Evolutionary conservation across 2,329 filamentous ascomycete species (phyloP).

Genomic region (Xylariaceae sp.): DNA sequence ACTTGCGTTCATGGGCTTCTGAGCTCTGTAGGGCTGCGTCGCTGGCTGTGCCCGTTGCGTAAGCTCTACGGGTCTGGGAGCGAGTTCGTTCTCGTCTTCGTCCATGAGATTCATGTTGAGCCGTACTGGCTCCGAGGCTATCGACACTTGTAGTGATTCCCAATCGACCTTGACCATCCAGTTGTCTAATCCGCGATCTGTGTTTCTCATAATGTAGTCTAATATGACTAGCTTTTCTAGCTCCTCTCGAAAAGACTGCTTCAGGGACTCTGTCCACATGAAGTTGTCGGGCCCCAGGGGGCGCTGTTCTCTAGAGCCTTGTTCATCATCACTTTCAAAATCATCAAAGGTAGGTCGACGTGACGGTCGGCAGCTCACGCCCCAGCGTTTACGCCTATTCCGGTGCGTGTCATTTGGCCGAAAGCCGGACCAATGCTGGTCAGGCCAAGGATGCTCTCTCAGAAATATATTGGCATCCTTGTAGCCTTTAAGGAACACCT

Average conservation of each 20-base stretch:
- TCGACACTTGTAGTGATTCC: conserved; percentile 73
- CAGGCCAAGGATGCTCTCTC: conserved; percentile 93
- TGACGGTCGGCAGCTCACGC: conserved; percentile 70
- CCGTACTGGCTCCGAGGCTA: conserved; percentile 73
- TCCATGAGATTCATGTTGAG: conserved; percentile 56
- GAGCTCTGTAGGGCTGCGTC: conserved; percentile 64
- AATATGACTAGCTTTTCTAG: conserved; percentile 95
- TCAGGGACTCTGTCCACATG: conserved; percentile 80
- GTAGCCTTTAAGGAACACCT: conserved; percentile 94
- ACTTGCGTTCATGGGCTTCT: conserved; percentile 80
- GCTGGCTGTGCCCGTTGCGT: conserved; percentile 37
- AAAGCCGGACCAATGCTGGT: conserved; percentile 71
- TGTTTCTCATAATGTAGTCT: conserved; percentile 99
- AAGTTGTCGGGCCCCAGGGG: conserved; percentile 53
- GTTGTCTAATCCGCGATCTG: conserved; percentile 91
- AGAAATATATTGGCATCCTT: conserved; percentile 96
- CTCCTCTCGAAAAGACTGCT: conserved; percentile 90
- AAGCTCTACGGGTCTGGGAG: conserved; percentile 58
- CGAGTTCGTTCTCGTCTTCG: conserved; percentile 43
- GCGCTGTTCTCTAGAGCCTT: conserved; percentile 32
- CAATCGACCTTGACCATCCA: conserved; percentile 99
- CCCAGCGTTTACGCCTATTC: conserved; percentile 68
- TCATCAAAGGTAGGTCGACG: conserved; percentile 36
- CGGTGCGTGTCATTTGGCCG: conserved; percentile 61
- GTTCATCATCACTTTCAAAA: conserved; percentile 49